Percentiles rank a stretch among this genome's conserved stretches.
phyloP scores from a whole-genome alignment of 2,329 filamentous ascomycete genomes.

The Ceratocystis smalleyi region DNA sequence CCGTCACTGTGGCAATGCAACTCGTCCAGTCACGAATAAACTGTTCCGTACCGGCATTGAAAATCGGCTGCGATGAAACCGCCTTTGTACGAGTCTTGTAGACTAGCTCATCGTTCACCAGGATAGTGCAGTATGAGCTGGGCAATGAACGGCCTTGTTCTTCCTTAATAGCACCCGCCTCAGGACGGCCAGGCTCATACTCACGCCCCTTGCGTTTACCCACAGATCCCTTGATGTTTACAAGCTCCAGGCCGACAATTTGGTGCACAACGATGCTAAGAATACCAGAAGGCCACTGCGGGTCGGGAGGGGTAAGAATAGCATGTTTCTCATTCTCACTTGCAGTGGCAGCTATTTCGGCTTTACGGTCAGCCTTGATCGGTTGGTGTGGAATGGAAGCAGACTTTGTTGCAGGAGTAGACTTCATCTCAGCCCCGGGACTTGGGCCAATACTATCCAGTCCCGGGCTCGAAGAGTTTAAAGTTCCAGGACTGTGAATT shows the following conservation, averaged over 20 bases:
- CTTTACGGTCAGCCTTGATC: constrained; percentile 42
- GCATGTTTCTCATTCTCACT: constrained; percentile 60
- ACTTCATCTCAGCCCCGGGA: background rate
- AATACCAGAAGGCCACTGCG: constrained; percentile 87
- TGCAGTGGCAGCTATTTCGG: constrained; percentile 28
- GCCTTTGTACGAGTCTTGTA: constrained; percentile 95
- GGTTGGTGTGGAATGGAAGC: background rate
- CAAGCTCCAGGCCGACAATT: constrained; percentile 86
- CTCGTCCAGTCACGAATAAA: constrained; percentile 92
- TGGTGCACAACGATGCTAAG: constrained; percentile 80
- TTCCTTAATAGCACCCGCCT: constrained; percentile 71
- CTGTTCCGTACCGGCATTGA: constrained; percentile 87
- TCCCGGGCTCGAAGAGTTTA: background rate
- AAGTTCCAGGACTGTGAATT: background rate
- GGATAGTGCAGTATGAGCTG: constrained; percentile 84
- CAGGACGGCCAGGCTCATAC: constrained; percentile 70
- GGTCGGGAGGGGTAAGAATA: constrained; percentile 78
- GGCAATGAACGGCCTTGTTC: constrained; percentile 68
- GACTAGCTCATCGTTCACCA: constrained; percentile 73
- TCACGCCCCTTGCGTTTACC: constrained; percentile 72
- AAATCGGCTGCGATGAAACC: constrained; percentile 86
- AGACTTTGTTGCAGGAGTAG: background rate
- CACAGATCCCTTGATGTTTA: constrained; percentile 71
- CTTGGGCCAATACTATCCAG: background rate
- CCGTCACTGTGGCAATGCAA: constrained; percentile 68